phyloP scores from a whole-genome alignment of 2,329 filamentous ascomycete genomes.

The Dothiorella sarmentorum region DNA sequence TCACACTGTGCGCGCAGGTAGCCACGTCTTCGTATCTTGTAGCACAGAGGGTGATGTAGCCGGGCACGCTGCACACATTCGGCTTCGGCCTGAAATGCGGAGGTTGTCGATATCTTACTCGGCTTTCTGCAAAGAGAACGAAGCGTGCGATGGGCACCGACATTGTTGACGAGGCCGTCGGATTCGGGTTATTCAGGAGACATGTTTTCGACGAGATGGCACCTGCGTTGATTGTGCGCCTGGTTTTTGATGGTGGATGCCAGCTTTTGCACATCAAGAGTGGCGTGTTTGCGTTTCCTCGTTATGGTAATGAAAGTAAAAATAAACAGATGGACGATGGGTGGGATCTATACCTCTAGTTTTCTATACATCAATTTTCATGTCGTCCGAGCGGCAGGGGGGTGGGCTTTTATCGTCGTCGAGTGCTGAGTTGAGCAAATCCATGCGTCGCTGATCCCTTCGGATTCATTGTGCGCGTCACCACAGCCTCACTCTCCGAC shows the following conservation, averaged over 20 bases:
- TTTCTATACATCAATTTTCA: background rate
- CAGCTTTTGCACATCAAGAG: too few relatives aligned
- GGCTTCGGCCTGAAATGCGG: conserved; percentile 47
- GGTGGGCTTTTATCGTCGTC: background rate
- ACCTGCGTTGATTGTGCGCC: too few relatives aligned
- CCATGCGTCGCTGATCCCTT: background rate
- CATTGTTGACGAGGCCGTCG: conserved; percentile 60
- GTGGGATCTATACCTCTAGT: background rate
- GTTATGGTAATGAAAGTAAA: background rate
- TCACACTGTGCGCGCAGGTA: conserved; percentile 51
- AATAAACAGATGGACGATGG: background rate
- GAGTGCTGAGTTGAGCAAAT: background rate
- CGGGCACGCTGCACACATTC: conserved; percentile 50
- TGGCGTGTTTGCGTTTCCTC: background rate
- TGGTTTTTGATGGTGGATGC: conserved; percentile 40
- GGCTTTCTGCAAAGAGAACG: conserved; percentile 49
- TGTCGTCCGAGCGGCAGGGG: background rate
- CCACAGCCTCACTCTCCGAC: background rate
- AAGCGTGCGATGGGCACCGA: conserved; percentile 55
- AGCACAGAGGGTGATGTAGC: conserved; percentile 53
- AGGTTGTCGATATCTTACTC: conserved; percentile 55
- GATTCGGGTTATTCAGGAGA: conserved; percentile 51
- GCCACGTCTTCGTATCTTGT: conserved; percentile 59
- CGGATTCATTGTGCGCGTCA: background rate
- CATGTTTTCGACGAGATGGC: conserved; percentile 47